phyloP scores from a whole-genome alignment of 805 yeast species.

The Lachancea waltii region DNA sequence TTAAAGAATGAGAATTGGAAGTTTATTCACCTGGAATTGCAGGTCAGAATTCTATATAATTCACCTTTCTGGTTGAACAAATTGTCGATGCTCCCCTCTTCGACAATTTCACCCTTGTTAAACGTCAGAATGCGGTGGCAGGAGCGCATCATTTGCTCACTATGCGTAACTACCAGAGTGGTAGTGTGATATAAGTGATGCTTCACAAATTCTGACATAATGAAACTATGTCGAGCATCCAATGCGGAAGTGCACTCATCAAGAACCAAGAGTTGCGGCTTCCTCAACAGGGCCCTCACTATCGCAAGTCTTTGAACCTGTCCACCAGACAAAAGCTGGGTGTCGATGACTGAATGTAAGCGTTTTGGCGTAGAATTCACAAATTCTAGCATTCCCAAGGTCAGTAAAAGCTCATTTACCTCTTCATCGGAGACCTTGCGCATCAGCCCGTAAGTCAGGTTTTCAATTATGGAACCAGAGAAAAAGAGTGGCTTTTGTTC shows the following conservation, averaged over 20 bases:
- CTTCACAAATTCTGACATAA: conserved; percentile 45
- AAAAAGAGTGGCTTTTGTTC: conserved; percentile 69
- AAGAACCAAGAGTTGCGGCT: conserved; percentile 56
- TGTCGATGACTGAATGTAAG: conserved; percentile 52
- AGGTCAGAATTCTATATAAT: conserved; percentile 20
- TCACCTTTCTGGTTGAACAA: conserved; percentile 29
- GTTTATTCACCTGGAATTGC: background rate
- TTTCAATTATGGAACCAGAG: conserved; percentile 66
- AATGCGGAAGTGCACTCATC: conserved; percentile 91
- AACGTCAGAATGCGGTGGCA: conserved; percentile 48
- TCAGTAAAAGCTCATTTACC: conserved; percentile 36
- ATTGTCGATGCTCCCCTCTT: conserved; percentile 37
- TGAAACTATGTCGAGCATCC: conserved; percentile 54
- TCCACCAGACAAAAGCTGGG: conserved; percentile 69
- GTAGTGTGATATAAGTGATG: conserved; percentile 37
- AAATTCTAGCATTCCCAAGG: conserved; percentile 49
- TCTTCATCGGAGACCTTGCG: conserved; percentile 31
- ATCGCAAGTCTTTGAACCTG: conserved; percentile 82
- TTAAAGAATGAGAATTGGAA: background rate
- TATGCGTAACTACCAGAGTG: conserved; percentile 68
- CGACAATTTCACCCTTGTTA: conserved; percentile 42
- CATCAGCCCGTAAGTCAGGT: conserved; percentile 54
- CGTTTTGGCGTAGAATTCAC: conserved; percentile 50
- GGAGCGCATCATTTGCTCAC: conserved; percentile 53
- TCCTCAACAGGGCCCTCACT: conserved; percentile 69